Base-by-base conservation (phyloP, 495 filamentous ascomycete genomes). In the Xylaria flabelliformis region DNA sequence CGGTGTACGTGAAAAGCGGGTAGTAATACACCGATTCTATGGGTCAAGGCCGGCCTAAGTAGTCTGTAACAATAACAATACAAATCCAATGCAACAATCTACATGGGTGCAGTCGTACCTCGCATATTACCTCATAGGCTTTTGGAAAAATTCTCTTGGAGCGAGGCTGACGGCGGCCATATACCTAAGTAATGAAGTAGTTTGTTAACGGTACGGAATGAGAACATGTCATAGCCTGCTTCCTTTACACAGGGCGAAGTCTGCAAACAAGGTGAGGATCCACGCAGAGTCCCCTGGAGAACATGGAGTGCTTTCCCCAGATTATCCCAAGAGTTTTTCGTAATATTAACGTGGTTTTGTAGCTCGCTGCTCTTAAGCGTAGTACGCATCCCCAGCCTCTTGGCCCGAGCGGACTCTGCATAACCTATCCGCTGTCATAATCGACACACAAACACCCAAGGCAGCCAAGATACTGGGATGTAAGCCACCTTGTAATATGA, bases 321-420 rank as follows among this genome's bases (percentile, higher is more conserved):
- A 44, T 17, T 46, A 36, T 64, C 6, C 36, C 17, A 29, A 53
- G 32, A 41, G 9, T 0, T 24, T 48, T 69, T 51, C 9, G 17
- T 67, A 55, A 56, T 21, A 56, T 55, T 8, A 67, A 21, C 24
- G 12, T 56, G 42, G 36, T 44, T 64, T 56, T 44, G 58, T 48
- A 56, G 48, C 59, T 46, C n/a, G 59, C 69, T 64, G 59, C 48
- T 10, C 24, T 56, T 44, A 55, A 71, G 24, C 59, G 15, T 48
- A 70, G 8, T 26, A 50, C 56, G 0, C 24, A 41, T 32, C 55
- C 39, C 44, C 19, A 19, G 32, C n/a, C 32, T 64, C 46, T 50
- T 69, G 67, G 68, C 42, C 44, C 50, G 32, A 19, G 68, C 17
- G 42, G 42, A 63, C 44, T 70, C 10, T 63, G 68, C 68, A 70